Base-by-base conservation (phyloP, 2,329 filamentous ascomycete species). In the Pseudogymnoascus destructans region DNA sequence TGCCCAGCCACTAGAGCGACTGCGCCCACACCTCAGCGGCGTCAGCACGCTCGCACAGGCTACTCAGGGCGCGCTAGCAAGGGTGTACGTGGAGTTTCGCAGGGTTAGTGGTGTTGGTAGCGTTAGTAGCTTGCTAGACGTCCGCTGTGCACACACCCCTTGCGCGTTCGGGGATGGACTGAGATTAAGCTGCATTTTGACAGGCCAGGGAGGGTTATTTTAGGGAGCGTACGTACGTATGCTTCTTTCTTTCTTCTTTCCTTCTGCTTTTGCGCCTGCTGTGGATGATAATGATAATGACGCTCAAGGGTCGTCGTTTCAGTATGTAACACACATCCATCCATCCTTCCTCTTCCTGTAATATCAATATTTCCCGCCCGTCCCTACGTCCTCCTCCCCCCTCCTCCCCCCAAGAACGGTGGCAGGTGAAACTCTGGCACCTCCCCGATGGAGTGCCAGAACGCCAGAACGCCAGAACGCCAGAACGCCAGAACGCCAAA, bases 161-260 rank as follows among this genome's bases (percentile, higher is more conserved):
- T 52, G 46, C n/a, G 46, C 46, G 2, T 17, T 52, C 9, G 46
- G 46, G 46, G 46, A 30, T 52, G 46, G 46, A 30, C 46, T 52
- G 46, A 52, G 46, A 52, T 52, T 52, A 52, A 52, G 25, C 46
- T 52, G 46, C 46, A 52, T 52, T 52, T 52, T 52, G 46, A 52
- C 46, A 52, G 46, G 23, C 46, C 25, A 52, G 46, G 46, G 40
- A 27, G 13, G 21, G 25, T 52, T 52, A 52, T 30, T 52, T 52
- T n/a, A 5, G 9, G 5, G 46, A 7, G 46, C n/a, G n/a, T n/a
- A n/a, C 46, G 46, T 52, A 52, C 46, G 46, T 52, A 52, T 17
- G 46, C 46, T 30, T 49, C 13, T 23, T 52, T 49, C 23, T 4
- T 23, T 40, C 15, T n/a, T 25, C 21, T n/a, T n/a, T 13, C 23